Evolutionary conservation across 495 filamentous ascomycete species (phyloP).

Genomic region (Xylaria castorea): DNA sequence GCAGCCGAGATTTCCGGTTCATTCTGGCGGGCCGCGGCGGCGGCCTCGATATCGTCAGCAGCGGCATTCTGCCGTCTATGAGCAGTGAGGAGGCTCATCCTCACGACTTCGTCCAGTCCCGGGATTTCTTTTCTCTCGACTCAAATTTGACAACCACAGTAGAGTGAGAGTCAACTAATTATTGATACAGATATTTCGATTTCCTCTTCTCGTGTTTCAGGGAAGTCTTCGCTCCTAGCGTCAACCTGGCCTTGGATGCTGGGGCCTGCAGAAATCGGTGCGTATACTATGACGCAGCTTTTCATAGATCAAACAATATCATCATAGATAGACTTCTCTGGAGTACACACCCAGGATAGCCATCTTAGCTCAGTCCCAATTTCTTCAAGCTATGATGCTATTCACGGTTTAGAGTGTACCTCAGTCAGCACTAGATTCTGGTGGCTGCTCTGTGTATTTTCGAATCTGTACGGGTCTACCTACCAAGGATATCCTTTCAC

Average conservation of each 20-base stretch:
- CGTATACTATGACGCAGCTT: slow-evolving; percentile 12
- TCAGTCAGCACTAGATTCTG: background rate
- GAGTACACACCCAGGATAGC: background rate
- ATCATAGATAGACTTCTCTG: slow-evolving; percentile 1
- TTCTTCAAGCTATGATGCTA: background rate
- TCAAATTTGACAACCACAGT: background rate
- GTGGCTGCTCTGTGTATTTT: background rate
- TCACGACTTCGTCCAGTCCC: background rate
- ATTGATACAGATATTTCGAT: background rate
- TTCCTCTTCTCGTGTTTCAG: background rate
- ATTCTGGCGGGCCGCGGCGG: slow-evolving; percentile 13
- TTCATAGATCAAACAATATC: background rate
- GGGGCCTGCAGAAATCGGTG: background rate
- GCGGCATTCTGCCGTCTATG: slow-evolving; percentile 11
- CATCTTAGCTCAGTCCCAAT: background rate
- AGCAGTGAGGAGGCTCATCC: slow-evolving; percentile 22
- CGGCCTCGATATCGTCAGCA: slow-evolving; percentile 25
- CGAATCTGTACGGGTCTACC: background rate
- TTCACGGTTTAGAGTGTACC: background rate
- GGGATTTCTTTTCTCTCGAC: background rate
- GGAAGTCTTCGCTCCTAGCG: background rate
- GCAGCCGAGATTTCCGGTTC: background rate
- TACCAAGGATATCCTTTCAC: background rate
- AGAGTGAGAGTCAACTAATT: background rate
- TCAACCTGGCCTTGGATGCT: background rate